Evolutionary conservation across 352 stramenopile genomes (phyloP).

Genomic region (Pythium aphanidermatum): DNA sequence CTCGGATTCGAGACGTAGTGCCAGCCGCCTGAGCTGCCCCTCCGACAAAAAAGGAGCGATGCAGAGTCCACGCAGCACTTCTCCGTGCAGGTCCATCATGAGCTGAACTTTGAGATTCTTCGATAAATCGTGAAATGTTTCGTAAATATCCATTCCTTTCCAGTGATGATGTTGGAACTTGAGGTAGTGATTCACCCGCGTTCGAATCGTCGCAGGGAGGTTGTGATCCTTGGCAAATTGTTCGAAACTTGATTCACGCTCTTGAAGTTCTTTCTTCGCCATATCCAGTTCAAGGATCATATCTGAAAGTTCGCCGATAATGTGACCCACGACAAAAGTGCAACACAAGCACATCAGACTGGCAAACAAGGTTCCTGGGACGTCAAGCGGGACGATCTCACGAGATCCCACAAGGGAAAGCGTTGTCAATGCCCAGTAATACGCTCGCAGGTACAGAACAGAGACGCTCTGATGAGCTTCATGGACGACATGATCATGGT

Average conservation of each 20-base stretch:
- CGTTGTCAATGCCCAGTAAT: slow-evolving; percentile 76
- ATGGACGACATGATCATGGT: slow-evolving; percentile 67
- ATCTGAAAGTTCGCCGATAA: slow-evolving; percentile 69
- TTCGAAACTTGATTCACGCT: slow-evolving; percentile 59
- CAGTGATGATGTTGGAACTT: slow-evolving; percentile 64
- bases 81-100: slow-evolving; percentile 68
- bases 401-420: slow-evolving; percentile 61
- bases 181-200: slow-evolving; percentile 58
- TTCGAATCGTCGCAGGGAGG: slow-evolving; percentile 43
- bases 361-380: slow-evolving; percentile 58
- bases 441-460: slow-evolving; percentile 60
- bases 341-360: slow-evolving; percentile 60
- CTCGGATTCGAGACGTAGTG: slow-evolving; percentile 56
- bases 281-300: slow-evolving; percentile 74
- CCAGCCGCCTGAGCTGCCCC: slow-evolving; percentile 45
- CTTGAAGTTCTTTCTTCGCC: slow-evolving; percentile 65
- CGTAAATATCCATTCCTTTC: slow-evolving; percentile 65
- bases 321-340: slow-evolving; percentile 73
- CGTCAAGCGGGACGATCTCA: slow-evolving; percentile 60
- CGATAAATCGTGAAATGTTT: slow-evolving; percentile 66
- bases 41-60: slow-evolving; percentile 53
- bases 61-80: slow-evolving; percentile 38
- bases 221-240: slow-evolving; percentile 65
- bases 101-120: slow-evolving; percentile 59
- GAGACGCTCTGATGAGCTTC: slow-evolving; percentile 41